A percentile compares a stretch with the other conserved stretches of the same genome.
Conservation (phyloP, 768 basidiomycete species). For the Steccherinum ochraceum region DNA sequence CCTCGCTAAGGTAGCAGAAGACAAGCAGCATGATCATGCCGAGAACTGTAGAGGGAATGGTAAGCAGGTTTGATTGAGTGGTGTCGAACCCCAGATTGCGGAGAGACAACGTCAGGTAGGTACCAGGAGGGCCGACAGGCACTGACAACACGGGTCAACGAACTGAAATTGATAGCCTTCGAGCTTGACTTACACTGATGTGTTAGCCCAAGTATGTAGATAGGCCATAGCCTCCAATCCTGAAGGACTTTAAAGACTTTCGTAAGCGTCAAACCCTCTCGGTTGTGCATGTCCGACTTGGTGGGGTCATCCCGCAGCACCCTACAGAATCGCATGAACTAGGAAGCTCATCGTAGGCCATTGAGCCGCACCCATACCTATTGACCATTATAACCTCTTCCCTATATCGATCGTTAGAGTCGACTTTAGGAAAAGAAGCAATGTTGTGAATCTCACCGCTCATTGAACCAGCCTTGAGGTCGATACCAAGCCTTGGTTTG, state of each 20-base stretch:
- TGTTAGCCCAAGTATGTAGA: conserved; percentile 51
- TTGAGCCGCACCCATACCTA: too few relatives aligned
- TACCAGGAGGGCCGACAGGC: conserved; percentile 52
- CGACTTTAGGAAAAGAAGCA: too few relatives aligned
- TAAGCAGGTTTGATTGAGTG: conserved; percentile 54
- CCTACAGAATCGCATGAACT: too few relatives aligned
- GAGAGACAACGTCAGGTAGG: conserved; percentile 58
- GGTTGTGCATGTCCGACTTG: conserved; percentile 67
- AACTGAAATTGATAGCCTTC: too few relatives aligned
- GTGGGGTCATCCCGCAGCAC: conserved; percentile 61
- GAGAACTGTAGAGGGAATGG: conserved; percentile 49
- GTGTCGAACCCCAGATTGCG: conserved; percentile 59
- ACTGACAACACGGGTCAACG: too few relatives aligned
- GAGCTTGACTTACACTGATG: conserved; percentile 47
- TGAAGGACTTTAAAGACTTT: conserved; percentile 47
- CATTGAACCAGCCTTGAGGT: conserved; percentile 61
- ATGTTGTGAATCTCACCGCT: conserved; percentile 37
- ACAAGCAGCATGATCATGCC: conserved; percentile 38
- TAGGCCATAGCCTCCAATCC: conserved; percentile 63
- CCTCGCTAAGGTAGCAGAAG: conserved; percentile 41
- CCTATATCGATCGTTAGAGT: too few relatives aligned
- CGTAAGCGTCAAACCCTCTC: conserved; percentile 48
- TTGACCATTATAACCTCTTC: conserved; percentile 66
- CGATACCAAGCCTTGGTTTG: conserved; percentile 55
- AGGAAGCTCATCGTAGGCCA: too few relatives aligned